Conservation (phyloP, 495 filamentous ascomycete genomes). For the Hypoxylon crocopeplum region DNA sequence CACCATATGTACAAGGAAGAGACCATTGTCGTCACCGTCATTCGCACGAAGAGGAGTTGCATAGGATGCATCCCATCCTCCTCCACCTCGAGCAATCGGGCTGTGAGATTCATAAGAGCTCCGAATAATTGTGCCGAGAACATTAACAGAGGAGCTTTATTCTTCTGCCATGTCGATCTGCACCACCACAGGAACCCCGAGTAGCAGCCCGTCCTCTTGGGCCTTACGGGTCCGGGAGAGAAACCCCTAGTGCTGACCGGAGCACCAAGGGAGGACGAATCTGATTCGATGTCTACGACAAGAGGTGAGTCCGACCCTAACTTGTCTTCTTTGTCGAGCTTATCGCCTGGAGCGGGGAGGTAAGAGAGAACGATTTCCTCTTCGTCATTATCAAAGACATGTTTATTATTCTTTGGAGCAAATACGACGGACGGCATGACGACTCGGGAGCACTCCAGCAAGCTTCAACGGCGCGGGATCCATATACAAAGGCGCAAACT, state of each 20-base stretch:
- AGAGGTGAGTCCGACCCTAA: conserved; percentile 22
- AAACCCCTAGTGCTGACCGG: conserved; percentile 6
- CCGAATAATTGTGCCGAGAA: conserved; percentile 83
- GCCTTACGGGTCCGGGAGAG: conserved; percentile 8
- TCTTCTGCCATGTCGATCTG: conserved; percentile 50
- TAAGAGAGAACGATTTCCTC: conserved; percentile 12
- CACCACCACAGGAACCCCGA: conserved; percentile 19
- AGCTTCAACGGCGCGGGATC: background rate
- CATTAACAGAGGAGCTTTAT: conserved; percentile 78
- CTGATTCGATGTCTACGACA: conserved; percentile 15
- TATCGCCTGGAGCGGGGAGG: conserved; percentile 9
- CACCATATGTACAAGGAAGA: conserved; percentile 79
- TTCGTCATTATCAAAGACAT: conserved; percentile 15
- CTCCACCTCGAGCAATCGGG: conserved; percentile 78
- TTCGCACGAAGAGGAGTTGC: conserved; percentile 87
- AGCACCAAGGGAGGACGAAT: conserved; percentile 11
- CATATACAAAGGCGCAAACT: background rate
- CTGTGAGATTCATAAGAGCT: conserved; percentile 85
- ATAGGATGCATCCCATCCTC: conserved; percentile 77
- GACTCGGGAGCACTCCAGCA: background rate
- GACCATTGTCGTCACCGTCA: conserved; percentile 75
- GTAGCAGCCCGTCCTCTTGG: background rate
- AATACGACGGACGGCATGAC: conserved; percentile 17
- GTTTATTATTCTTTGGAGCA: conserved; percentile 16
- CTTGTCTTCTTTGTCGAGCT: conserved; percentile 10